These are phyloP conservation scores for Aspergillus calidoustus DNA, from an alignment of 2,329 filamentous ascomycete species.

Conservation along the genomic window DNA sequence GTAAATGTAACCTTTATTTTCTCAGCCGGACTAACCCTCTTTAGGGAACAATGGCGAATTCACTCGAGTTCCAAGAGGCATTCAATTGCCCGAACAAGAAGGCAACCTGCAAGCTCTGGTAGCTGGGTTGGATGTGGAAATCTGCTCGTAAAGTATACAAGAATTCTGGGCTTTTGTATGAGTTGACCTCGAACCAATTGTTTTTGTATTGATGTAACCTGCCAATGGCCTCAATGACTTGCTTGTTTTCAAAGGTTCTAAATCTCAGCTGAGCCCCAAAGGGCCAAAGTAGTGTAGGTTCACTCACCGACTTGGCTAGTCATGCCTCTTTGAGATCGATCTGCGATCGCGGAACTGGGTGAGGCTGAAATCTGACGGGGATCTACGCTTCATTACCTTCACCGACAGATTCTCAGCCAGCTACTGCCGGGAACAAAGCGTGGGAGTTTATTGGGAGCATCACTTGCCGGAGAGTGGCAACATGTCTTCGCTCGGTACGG, in stretches of 20 bases:
- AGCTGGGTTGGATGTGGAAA: conserved; percentile 25
- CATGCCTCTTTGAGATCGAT: not conserved
- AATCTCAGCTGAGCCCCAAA: not conserved
- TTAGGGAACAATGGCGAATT: conserved; percentile 68
- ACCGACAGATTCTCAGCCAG: not conserved
- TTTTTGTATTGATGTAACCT: not conserved
- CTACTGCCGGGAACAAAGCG: not conserved
- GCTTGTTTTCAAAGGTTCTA: not conserved
- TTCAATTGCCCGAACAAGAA: conserved; percentile 69
- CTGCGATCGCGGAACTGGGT: not conserved
- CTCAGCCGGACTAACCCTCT: conserved; percentile 15
- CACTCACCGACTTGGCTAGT: not conserved
- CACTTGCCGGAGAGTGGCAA: not conserved
- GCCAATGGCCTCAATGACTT: not conserved
- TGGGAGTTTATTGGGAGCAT: not conserved
- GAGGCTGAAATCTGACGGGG: not conserved
- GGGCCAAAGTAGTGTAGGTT: not conserved
- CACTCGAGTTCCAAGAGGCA: conserved; percentile 67
- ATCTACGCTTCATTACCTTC: not conserved
- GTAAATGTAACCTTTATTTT: not conserved
- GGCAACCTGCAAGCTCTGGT: conserved; percentile 74
- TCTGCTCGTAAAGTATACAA: not conserved
- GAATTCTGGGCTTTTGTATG: not conserved
- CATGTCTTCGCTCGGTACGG: not conserved
- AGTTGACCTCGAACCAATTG: not conserved